These are phyloP conservation scores for Aspergillus panamensis DNA, from an alignment of 495 filamentous ascomycete genomes.

Conservation along the genomic window DNA sequence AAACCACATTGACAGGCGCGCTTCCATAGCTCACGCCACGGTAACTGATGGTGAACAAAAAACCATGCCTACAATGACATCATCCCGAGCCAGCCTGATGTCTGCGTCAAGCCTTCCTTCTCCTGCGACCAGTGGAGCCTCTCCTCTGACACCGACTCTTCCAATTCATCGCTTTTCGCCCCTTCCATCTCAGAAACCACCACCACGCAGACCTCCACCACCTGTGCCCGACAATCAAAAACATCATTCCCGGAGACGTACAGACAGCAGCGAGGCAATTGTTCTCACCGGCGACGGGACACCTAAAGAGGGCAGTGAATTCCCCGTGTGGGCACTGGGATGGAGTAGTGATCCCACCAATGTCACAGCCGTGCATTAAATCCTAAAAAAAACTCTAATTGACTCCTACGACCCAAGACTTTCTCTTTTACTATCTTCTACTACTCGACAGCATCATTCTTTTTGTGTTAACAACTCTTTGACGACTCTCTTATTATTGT, in stretches of 20 bases:
- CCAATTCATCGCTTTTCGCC: constrained; percentile 46
- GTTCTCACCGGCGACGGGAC: constrained; percentile 30
- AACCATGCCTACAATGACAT: constrained; percentile 31
- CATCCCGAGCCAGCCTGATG: constrained; percentile 32
- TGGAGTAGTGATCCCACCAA: constrained; percentile 36
- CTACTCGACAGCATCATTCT: background rate
- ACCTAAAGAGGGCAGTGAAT: constrained; percentile 25
- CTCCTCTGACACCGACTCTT: constrained; percentile 45
- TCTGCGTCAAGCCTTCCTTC: constrained; percentile 43
- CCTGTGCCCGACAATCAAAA: constrained; percentile 37
- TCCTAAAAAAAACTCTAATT: background rate
- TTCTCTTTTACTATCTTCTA: background rate
- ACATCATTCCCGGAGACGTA: constrained; percentile 42
- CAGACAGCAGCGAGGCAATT: constrained; percentile 46
- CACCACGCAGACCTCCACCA: constrained; percentile 37
- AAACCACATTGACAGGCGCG: constrained; percentile 29
- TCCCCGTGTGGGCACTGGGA: constrained; percentile 43
- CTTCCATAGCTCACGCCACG: constrained; percentile 28
- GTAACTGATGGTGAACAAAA: constrained; percentile 40
- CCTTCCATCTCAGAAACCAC: constrained; percentile 38
- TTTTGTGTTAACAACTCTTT: background rate
- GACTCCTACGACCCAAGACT: background rate
- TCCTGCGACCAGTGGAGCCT: constrained; percentile 37
- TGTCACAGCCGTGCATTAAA: constrained; percentile 39
- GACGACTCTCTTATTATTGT: background rate